These are phyloP conservation scores for Hansfordia pulvinata DNA, from an alignment of 2,329 filamentous ascomycete species.

Conservation along the genomic window DNA sequence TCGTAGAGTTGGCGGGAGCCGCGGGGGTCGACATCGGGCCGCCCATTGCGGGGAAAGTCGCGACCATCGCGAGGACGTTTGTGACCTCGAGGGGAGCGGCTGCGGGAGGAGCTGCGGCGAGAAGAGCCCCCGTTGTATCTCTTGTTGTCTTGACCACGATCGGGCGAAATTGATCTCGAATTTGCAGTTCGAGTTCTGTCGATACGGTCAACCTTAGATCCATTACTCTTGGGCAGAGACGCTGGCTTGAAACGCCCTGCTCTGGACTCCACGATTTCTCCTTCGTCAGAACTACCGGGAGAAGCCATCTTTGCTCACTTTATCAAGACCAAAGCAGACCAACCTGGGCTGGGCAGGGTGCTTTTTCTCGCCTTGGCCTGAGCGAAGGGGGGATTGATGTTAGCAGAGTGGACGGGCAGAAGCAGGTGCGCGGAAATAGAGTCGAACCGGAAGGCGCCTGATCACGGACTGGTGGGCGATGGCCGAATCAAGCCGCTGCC, in stretches of 20 bases:
- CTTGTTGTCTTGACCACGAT: slow-evolving; percentile 19
- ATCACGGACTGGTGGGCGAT: too few species aligned
- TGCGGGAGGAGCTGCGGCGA: slow-evolving; percentile 26
- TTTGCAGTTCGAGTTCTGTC: slow-evolving; percentile 61
- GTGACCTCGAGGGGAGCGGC: slow-evolving; percentile 48
- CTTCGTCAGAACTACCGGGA: slow-evolving; percentile 62
- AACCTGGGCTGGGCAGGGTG: too few species aligned
- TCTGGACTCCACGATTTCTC: slow-evolving; percentile 70
- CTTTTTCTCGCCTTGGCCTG: slow-evolving; percentile 11
- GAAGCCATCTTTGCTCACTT: slow-evolving; percentile 19
- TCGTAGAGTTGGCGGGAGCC: slow-evolving; percentile 51
- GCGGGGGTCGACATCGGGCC: slow-evolving; percentile 39
- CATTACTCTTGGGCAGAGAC: slow-evolving; percentile 63
- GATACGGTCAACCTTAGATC: slow-evolving; percentile 82
- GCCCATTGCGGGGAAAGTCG: slow-evolving; percentile 25
- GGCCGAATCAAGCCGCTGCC: too few species aligned
- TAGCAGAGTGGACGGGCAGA: slow-evolving; percentile 12
- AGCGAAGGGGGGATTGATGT: slow-evolving; percentile 11
- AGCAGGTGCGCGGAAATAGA: slow-evolving; percentile 16
- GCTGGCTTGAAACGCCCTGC: slow-evolving; percentile 65
- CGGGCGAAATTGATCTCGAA: slow-evolving; percentile 41
- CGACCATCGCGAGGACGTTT: slow-evolving; percentile 56
- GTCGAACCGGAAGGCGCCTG: slow-evolving; percentile 20
- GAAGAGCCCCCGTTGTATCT: slow-evolving; percentile 28
- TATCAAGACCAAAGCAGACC: slow-evolving; percentile 7